Base-by-base conservation (phyloP, 306 rosid species). In the Biancaea sappan region DNA sequence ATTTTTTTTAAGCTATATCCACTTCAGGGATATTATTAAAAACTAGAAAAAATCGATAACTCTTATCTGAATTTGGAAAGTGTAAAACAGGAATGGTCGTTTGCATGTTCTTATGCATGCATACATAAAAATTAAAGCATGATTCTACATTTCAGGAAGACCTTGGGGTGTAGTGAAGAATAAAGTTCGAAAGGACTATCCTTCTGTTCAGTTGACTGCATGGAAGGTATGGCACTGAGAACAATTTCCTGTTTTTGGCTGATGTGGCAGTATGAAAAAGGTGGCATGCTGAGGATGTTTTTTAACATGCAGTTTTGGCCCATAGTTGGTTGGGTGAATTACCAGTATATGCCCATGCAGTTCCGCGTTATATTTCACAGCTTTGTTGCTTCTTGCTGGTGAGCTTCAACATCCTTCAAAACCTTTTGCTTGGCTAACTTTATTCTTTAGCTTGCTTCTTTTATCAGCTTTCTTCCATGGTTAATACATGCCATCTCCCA, bases 271-370 rank as follows among this genome's bases (percentile, higher is more conserved):
- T 24, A 31, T 61, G 37, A 57, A 40, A 71, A 73, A 24, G 51
- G 12, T 80, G 28, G 58, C 40, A 51, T 58, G 63, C 32, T 63
- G 52, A 79, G 60, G n/a, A 43, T 53, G 4, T 44, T 51, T 52
- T 71, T 56, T 63, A 63, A 69, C 31, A 16, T 79, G 88, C 92
- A 94, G 97, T 89, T 94, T 79, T 91, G 97, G 97, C 98, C 98
- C 12, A 70, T 94, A 8, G 96, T 94, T 80, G 92, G 89, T 59
- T 91, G 97, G 98, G 78, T 94, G 79, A 94, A 91, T 86, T 94
- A 94, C 90, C 96, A 87, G 78, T 94, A 89, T 63, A 88, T 94
- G 90, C 98, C 98, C 43, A 21, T 72, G 78, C 97, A 94, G 77
- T 77, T 91, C 44, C 92, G 97, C 4, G 98, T 91, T 79, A 13